Evolutionary conservation across 305 asterid genomes (phyloP), one percentile per base, ranked within the genome.

Genomic region (Ilex paraguariensis): DNA sequence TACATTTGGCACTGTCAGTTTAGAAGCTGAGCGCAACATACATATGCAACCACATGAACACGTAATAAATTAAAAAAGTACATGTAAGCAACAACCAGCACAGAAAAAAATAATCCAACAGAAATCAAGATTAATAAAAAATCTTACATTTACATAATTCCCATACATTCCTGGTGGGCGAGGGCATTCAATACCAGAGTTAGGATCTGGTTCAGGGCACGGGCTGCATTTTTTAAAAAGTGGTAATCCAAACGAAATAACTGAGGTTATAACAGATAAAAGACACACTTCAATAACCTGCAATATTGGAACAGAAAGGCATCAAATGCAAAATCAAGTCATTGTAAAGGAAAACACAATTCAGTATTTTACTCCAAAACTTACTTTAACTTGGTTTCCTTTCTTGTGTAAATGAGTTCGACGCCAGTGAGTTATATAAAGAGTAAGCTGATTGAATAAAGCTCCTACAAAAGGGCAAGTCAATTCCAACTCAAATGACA

Each of bases 131-230:
- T 16, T 33, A n/a, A 48, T 14, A 46, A 50, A 65, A 33, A 50
- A 76, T 61, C 88, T 78, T 83, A 92, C 97, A 70, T 92, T 92
- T 59, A 92, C 98, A 67, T 92, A 92, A 68, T 90, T 92, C 59
- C 97, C 97, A 63, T 87, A 87, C 96, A 90, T 92, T 66, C 98
- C 96, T 21, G 95, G 95, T 46, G 95, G 91, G 32, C 90, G 94
- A 13, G 98, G 99, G 76, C 98, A 93, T 78, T 93, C 98, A 70
- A 93, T 82, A 70, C 96, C 88, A 63, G 96, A 77, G 72, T 67
- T 75, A 58, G 79, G 73, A 73, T 87, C 91, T 58, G 84, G 73
- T 69, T 84, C 98, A 48, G 99, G 99, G 80, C 99, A 87, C 17
- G 96, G 87, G 57, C 96, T 90, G 83, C 99, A 93, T 73, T 75